phyloP scores from a whole-genome alignment of 768 basidiomycete genomes.

The Tylopilus sp. region DNA sequence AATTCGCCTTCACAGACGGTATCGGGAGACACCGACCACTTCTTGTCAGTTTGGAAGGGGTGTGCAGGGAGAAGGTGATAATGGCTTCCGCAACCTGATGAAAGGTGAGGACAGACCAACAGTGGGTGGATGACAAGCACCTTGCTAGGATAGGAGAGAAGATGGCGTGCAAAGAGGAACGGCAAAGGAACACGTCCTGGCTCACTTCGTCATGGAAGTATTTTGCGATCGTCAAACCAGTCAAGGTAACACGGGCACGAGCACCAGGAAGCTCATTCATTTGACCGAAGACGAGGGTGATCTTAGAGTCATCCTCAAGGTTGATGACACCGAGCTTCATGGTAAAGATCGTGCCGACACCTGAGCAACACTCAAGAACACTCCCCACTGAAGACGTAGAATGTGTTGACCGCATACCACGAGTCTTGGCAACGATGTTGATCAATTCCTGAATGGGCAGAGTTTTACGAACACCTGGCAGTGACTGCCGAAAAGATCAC shows the following conservation, averaged over 20 bases:
- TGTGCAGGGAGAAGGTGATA: too few species aligned
- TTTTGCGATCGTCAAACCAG: slow-evolving; percentile 98
- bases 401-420: slow-evolving; percentile 90
- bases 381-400: not conserved
- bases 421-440: slow-evolving; percentile 99
- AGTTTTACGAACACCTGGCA: slow-evolving; percentile 99
- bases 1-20: too few species aligned
- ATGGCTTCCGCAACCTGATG: too few species aligned
- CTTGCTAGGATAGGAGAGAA: too few species aligned
- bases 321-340: slow-evolving; percentile 99
- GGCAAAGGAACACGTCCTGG: slow-evolving; percentile 99
- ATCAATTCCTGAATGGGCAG: slow-evolving; percentile 99
- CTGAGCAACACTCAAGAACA: slow-evolving; percentile 36
- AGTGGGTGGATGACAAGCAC: too few species aligned
- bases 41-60: too few species aligned
- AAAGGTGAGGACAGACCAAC: too few species aligned
- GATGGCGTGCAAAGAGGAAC: not conserved
- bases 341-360: slow-evolving; percentile 98
- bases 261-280: slow-evolving; percentile 99
- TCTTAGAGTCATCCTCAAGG: slow-evolving; percentile 99
- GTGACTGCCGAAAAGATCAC: slow-evolving; percentile 99
- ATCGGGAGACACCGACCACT: too few species aligned
- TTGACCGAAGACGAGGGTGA: slow-evolving; percentile 99
- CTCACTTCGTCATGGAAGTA: slow-evolving; percentile 99
- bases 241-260: slow-evolving; percentile 99